These are phyloP conservation scores for Spathaspora girioi DNA, from an alignment of 805 yeast species.

Conservation along the genomic window DNA sequence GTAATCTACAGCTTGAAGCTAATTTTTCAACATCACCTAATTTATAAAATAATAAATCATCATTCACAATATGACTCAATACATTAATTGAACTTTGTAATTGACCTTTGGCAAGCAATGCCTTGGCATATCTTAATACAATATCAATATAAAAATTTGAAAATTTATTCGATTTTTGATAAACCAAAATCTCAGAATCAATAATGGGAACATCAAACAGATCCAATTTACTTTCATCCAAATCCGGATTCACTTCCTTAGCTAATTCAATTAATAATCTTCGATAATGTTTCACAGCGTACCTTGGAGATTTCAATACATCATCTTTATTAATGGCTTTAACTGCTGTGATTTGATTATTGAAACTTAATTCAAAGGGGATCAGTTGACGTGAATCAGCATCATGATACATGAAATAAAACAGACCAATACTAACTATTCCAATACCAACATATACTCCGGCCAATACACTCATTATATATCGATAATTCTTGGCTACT, in stretches of 20 bases:
- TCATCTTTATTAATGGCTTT: conserved; percentile 44
- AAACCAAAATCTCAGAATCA: conserved; percentile 24
- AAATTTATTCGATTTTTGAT: conserved; percentile 26
- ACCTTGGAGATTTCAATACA: conserved; percentile 36
- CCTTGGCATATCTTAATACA: conserved; percentile 36
- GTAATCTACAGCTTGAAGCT: conserved; percentile 35
- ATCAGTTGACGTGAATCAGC: conserved; percentile 37
- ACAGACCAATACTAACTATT: conserved; percentile 32
- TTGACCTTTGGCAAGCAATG: conserved; percentile 39
- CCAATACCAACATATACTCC: conserved; percentile 43
- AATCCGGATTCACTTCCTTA: conserved; percentile 17
- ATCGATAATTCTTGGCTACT: conserved; percentile 13
- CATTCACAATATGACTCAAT: conserved; percentile 26
- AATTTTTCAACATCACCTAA: conserved; percentile 40
- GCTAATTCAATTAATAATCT: conserved; percentile 34
- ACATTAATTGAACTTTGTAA: conserved; percentile 25
- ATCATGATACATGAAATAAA: conserved; percentile 36
- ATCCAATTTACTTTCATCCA: conserved; percentile 21
- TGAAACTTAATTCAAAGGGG: conserved; percentile 34
- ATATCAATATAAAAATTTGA: conserved; percentile 43
- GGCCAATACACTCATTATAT: conserved; percentile 32
- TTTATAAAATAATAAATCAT: conserved; percentile 33
- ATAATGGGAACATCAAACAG: conserved; percentile 33
- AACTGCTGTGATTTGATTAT: conserved; percentile 32
- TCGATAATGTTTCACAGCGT: conserved; percentile 42